Conservation (phyloP, 306 rosid genomes). For the Cucurbita moschata region DNA sequence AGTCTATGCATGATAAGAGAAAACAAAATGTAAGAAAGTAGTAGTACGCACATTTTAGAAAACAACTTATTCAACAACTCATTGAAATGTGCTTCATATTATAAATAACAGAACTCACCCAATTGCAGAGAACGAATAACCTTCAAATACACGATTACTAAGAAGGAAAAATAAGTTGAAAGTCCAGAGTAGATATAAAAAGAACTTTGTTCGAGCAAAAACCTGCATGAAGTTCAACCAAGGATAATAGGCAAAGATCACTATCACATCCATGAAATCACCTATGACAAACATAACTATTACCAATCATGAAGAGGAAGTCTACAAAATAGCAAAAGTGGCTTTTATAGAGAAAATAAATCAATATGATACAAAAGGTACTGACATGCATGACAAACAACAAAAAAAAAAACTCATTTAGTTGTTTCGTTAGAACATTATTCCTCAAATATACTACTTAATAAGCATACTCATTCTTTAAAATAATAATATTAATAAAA, state of each 20-base stretch:
- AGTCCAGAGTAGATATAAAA: constrained; percentile 56
- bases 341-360: neutral
- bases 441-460: neutral
- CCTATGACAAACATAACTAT: neutral
- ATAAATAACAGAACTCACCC: constrained; percentile 53
- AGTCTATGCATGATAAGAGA: constrained; percentile 29
- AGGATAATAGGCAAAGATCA: constrained; percentile 10
- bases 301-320: neutral
- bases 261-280: neutral
- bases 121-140: constrained; percentile 63
- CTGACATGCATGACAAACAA: neutral
- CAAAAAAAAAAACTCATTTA: neutral
- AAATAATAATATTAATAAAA: neutral
- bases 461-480: neutral
- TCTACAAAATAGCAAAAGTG: neutral
- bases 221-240: constrained; percentile 32
- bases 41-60: neutral
- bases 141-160: constrained; percentile 77
- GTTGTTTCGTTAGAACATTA: neutral
- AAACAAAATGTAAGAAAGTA: neutral
- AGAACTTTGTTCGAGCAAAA: constrained; percentile 50
- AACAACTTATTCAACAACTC: constrained; percentile 4
- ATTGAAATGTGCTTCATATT: constrained; percentile 1
- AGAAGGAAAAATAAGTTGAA: constrained; percentile 75
- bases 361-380: too few species aligned